Conservation (phyloP, 768 basidiomycete species). For the Rhizopogon vesiculosus region DNA sequence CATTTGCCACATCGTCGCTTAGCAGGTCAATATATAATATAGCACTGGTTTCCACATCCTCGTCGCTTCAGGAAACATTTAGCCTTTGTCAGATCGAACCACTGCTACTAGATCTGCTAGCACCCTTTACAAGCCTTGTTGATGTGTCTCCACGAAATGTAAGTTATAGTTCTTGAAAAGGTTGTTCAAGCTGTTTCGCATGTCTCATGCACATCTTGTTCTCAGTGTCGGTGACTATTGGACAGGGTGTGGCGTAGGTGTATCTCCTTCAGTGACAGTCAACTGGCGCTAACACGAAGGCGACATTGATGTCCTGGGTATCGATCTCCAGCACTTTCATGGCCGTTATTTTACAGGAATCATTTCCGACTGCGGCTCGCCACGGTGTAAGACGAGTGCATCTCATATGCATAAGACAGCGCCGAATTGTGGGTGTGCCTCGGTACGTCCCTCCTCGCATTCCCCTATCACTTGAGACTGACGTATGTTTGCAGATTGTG, state of each 20-base stretch:
- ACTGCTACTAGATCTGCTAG: not conserved
- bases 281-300: not conserved
- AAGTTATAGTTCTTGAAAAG: constrained; percentile 2
- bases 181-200: not conserved
- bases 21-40: constrained; percentile 3
- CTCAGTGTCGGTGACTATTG: constrained; percentile 33
- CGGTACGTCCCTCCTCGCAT: constrained; percentile 14
- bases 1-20: constrained; percentile 13
- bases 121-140: not conserved
- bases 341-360: constrained; percentile 33
- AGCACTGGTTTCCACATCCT: not conserved
- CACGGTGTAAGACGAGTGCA: constrained; percentile 29
- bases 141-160: constrained; percentile 35
- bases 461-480: constrained; percentile 12
- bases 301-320: not conserved
- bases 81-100: not conserved
- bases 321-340: constrained; percentile 28
- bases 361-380: constrained; percentile 25
- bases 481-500: constrained; percentile 17
- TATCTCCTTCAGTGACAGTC: not conserved
- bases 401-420: constrained; percentile 32
- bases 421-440: constrained; percentile 25
- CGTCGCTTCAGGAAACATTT: not conserved
- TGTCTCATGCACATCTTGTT: not conserved
- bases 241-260: constrained; percentile 31